A percentile compares a stretch with the other conserved stretches of the same genome.
Evolutionary conservation across 2,329 filamentous ascomycete genomes (phyloP).

Genomic region (Cladophialophora carrionii): DNA sequence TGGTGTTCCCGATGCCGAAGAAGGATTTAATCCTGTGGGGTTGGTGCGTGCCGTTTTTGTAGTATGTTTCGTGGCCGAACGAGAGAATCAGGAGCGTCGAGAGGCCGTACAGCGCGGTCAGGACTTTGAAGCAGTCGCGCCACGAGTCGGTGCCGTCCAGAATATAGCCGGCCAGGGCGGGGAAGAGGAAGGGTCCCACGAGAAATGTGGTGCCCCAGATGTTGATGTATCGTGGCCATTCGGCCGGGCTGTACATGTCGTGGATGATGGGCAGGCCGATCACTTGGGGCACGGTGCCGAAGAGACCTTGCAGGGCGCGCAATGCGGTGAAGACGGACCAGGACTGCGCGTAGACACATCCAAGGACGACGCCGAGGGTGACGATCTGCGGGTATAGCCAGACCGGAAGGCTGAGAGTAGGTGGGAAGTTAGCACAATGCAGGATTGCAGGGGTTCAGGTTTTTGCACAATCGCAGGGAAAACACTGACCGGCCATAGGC

Average conservation of each 20-base stretch:
- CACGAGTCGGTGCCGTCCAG: slow-evolving; percentile 41
- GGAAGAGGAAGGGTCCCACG: slow-evolving; percentile 46
- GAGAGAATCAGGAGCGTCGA: slow-evolving; percentile 44
- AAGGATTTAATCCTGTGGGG: slow-evolving; percentile 39
- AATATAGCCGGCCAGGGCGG: slow-evolving; percentile 46
- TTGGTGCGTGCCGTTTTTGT: slow-evolving; percentile 37
- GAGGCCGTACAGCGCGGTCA: slow-evolving; percentile 45
- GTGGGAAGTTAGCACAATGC: neutral
- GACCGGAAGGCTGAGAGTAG: slow-evolving; percentile 44
- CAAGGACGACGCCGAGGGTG: slow-evolving; percentile 47
- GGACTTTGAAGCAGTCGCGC: slow-evolving; percentile 43
- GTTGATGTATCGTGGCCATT: slow-evolving; percentile 48
- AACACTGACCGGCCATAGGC: slow-evolving; percentile 47
- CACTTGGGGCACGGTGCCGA: slow-evolving; percentile 48
- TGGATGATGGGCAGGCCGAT: slow-evolving; percentile 48
- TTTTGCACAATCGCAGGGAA: neutral
- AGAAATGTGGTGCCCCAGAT: slow-evolving; percentile 48
- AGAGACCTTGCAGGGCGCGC: slow-evolving; percentile 46
- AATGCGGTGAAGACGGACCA: slow-evolving; percentile 48
- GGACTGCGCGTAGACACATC: slow-evolving; percentile 46
- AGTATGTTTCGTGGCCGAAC: slow-evolving; percentile 44
- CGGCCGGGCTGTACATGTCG: slow-evolving; percentile 44
- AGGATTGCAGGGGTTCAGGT: neutral
- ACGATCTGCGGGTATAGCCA: slow-evolving; percentile 50
- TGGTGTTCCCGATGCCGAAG: slow-evolving; percentile 43